phyloP scores from a whole-genome alignment of 2,329 filamentous ascomycete species.

The Alternaria tenuissima region DNA sequence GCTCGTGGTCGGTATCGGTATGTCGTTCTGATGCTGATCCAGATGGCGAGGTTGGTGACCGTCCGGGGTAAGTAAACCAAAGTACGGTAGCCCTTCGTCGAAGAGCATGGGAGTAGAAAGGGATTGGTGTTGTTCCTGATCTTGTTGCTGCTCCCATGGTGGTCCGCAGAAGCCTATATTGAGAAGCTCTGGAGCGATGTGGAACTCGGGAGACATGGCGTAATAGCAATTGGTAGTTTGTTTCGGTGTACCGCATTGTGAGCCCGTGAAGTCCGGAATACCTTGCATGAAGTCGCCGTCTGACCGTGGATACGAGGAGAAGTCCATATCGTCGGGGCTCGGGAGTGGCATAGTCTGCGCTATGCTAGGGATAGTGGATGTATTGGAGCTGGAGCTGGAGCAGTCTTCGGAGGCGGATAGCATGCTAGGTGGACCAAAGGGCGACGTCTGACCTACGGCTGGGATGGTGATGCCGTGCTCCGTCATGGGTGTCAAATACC shows the following conservation, averaged over 20 bases:
- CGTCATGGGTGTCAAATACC: background rate
- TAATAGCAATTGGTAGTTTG: constrained; percentile 4
- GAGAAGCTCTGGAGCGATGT: constrained; percentile 10
- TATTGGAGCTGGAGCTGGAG: constrained; percentile 9
- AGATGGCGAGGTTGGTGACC: background rate
- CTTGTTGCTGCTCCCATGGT: constrained; percentile 7
- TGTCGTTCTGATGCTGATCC: constrained; percentile 1
- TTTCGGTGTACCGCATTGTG: constrained; percentile 4
- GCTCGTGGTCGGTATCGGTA: background rate
- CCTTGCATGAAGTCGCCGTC: constrained; percentile 10
- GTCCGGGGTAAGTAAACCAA: constrained; percentile 9
- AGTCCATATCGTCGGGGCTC: constrained; percentile 4
- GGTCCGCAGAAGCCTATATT: constrained; percentile 1
- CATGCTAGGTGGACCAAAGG: constrained; percentile 3
- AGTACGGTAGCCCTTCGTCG: constrained; percentile 7
- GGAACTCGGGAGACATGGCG: constrained; percentile 7
- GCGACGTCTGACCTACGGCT: constrained; percentile 1
- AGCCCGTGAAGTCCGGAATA: background rate
- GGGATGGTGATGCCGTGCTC: constrained; percentile 1
- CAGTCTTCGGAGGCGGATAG: constrained; percentile 1
- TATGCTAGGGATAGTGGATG: background rate
- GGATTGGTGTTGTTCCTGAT: background rate
- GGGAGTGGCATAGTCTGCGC: constrained; percentile 1
- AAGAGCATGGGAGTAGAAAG: constrained; percentile 1
- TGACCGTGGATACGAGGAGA: constrained; percentile 1